Evolutionary conservation across 129 eudicot species (phyloP).

Genomic region (Chrysanthemum lavandulifolium): DNA sequence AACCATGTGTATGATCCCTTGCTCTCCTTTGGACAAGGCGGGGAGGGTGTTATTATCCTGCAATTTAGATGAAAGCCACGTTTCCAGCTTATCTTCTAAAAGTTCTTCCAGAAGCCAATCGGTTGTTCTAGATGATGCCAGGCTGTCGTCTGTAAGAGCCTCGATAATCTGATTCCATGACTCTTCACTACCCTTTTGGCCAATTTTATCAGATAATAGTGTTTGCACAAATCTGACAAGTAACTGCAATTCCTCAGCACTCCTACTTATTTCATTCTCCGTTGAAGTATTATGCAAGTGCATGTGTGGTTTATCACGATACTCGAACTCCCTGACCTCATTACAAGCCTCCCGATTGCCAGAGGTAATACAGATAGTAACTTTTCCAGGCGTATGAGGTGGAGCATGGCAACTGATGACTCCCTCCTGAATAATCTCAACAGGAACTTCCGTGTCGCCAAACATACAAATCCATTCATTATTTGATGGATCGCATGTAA

Average conservation of each 20-base stretch:
- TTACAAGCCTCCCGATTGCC: slow-evolving; percentile 88
- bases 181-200: slow-evolving; percentile 49
- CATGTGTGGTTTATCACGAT: background rate
- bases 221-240: slow-evolving; percentile 68
- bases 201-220: slow-evolving; percentile 47
- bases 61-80: slow-evolving; percentile 59
- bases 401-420: slow-evolving; percentile 80
- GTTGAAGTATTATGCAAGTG: slow-evolving; percentile 36
- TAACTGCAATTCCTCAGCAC: slow-evolving; percentile 61
- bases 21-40: slow-evolving; percentile 74
- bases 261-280: slow-evolving; percentile 42
- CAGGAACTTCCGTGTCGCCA: slow-evolving; percentile 89
- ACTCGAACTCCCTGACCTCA: slow-evolving; percentile 72
- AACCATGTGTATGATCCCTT: slow-evolving; percentile 92
- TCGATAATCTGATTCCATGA: slow-evolving; percentile 71
- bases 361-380: slow-evolving; percentile 63
- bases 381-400: slow-evolving; percentile 73
- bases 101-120: slow-evolving; percentile 85
- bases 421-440: slow-evolving; percentile 74
- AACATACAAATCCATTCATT: slow-evolving; percentile 82
- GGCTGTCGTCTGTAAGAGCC: slow-evolving; percentile 42
- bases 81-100: slow-evolving; percentile 73
- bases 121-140: slow-evolving; percentile 44
- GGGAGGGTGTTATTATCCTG: slow-evolving; percentile 21
- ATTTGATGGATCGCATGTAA: slow-evolving; percentile 65